Evolutionary conservation across 345 rosid species (phyloP).

Genomic region (Erysimum cheiranthoides): DNA sequence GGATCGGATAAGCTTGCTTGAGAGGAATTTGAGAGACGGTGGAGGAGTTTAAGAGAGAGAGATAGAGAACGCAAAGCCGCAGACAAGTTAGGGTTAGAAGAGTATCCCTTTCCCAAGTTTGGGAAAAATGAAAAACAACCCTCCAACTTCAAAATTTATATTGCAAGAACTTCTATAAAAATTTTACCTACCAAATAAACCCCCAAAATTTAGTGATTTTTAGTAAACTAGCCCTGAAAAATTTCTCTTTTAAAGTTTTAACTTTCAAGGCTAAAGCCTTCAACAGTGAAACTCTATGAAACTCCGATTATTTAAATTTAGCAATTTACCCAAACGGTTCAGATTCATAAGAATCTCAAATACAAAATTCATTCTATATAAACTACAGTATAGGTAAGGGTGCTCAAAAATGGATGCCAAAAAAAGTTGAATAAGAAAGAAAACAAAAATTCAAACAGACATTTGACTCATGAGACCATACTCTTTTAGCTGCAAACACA

Average conservation of each 20-base stretch:
- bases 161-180: neutral
- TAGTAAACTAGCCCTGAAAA: neutral
- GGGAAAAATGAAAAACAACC: neutral
- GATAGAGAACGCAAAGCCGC: neutral
- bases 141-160: neutral
- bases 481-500: constrained; percentile 24
- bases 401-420: constrained; percentile 22
- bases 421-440: constrained; percentile 17
- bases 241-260: no score
- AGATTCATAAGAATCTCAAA: constrained; percentile 3
- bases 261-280: neutral
- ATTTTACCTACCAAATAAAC: neutral
- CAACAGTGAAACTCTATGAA: neutral
- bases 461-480: constrained; percentile 34
- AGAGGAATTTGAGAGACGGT: neutral
- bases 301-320: neutral
- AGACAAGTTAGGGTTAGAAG: neutral
- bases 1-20: neutral
- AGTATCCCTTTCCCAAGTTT: neutral
- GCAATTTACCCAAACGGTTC: neutral
- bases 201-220: neutral
- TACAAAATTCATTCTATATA: constrained; percentile 8
- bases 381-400: neutral
- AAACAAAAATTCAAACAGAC: constrained; percentile 27
- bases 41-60: neutral